Base-by-base conservation (phyloP, 306 rosid species). In the Potentilla sterilis region DNA sequence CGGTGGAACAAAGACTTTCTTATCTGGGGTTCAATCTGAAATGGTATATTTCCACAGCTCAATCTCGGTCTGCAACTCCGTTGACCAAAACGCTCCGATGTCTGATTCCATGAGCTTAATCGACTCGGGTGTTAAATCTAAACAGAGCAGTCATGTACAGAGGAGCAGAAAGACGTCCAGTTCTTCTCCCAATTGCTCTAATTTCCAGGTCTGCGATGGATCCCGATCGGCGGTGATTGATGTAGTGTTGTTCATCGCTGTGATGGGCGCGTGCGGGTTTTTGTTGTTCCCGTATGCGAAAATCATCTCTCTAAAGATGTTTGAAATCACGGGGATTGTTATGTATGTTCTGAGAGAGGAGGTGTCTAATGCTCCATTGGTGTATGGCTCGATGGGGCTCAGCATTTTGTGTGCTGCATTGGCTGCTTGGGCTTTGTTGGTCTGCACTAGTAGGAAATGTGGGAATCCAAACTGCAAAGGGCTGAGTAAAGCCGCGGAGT, bases 41-140 rank as follows among this genome's bases (percentile, higher is more conserved):
- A 96, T 96, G 99, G 96, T 96, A 86, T 96, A 90, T 92, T 80
- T 87, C 82, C 91, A 90, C 61, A 88, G 82, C 86, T 90, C 97
- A 86, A 89, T 96, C 81, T 92, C 97, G 86, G 92, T 90, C 89
- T 92, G 97, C 91, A 90, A 90, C 73, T 91, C 92, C 81, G 88
- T 90, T 85, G 98, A 92, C 86, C 96, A 85, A 76, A 40, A 81
- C 5, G 75, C 88, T 54, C 15, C 77, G 63, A 86, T 90, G 97
- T 82, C 92, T 34, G 88, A 85, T 80, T 84, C 96, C 9, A 67
- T 78, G 80, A 77, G 78, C 78, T 80, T 84, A 55, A 22, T 86
- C 51, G 90, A 86, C 75, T 52, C 88, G 5, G 80, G 80, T 77
- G 80, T 84, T 7, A 89, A 89, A 85, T 85, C 90, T 2, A 87